A percentile compares a stretch with the other conserved stretches of the same genome.
These are phyloP conservation scores for Adenanthera pavonina DNA, from an alignment of 306 rosid species.

Conservation along the genomic window DNA sequence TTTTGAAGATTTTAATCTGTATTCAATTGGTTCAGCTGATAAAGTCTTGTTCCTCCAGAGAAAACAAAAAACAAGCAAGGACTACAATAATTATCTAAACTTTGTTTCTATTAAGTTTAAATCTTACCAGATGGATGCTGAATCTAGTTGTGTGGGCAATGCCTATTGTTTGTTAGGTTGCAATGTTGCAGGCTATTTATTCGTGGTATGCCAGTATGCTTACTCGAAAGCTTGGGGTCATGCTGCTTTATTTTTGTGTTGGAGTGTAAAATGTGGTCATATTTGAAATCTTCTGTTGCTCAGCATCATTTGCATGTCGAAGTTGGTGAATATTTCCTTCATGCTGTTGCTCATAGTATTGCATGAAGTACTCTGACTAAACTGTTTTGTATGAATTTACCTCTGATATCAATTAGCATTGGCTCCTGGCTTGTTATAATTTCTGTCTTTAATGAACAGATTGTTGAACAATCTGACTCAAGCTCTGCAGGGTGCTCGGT, in stretches of 20 bases:
- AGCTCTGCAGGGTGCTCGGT: conserved; percentile 87
- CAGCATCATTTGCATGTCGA: neutral
- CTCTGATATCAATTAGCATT: conserved; percentile 11
- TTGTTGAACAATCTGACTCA: conserved; percentile 78
- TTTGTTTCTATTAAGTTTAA: neutral
- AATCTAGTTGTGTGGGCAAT: conserved; percentile 25
- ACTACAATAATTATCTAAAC: conserved; percentile 5
- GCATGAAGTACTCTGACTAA: conserved; percentile 5
- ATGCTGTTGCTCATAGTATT: conserved; percentile 1
- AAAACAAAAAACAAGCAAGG: neutral
- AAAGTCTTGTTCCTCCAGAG: neutral
- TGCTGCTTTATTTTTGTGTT: neutral
- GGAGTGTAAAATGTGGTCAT: neutral
- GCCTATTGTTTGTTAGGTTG: conserved; percentile 6
- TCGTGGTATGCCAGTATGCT: conserved; percentile 8
- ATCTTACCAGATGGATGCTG: neutral
- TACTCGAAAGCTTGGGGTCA: neutral
- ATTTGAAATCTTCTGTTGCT: conserved; percentile 22
- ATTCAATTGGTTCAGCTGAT: neutral
- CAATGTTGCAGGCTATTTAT: neutral
- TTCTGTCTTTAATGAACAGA: conserved; percentile 73
- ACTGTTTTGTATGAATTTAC: conserved; percentile 6
- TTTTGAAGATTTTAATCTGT: neutral
- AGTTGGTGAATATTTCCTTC: neutral
- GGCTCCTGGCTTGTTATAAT: conserved; percentile 5